These are phyloP conservation scores for Hanseniaspora hatyaiensis DNA, from an alignment of 805 yeast species.

Conservation along the genomic window DNA sequence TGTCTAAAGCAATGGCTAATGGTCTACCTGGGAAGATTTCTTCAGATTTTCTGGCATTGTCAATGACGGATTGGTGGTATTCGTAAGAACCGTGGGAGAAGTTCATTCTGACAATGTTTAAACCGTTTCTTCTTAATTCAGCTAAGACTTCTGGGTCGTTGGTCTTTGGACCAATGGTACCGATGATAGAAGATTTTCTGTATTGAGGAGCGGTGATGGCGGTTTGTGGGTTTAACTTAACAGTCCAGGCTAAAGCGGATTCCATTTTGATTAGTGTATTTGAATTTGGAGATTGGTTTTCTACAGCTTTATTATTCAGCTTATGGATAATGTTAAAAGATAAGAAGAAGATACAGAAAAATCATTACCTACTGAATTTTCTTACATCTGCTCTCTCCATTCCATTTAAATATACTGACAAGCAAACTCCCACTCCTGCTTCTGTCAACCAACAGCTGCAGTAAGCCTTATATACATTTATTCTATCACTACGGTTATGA, in stretches of 20 bases:
- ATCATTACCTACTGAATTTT: too few species aligned
- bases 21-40: slow-evolving; percentile 89
- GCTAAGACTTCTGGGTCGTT: slow-evolving; percentile 76
- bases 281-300: neutral
- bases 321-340: too few species aligned
- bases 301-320: neutral
- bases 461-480: too few species aligned
- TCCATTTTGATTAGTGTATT: slow-evolving; percentile 27
- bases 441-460: too few species aligned
- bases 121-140: slow-evolving; percentile 88
- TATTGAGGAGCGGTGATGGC: slow-evolving; percentile 59
- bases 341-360: too few species aligned
- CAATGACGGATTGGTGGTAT: slow-evolving; percentile 93
- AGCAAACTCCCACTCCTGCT: too few species aligned
- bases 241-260: slow-evolving; percentile 68
- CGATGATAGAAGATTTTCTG: slow-evolving; percentile 94
- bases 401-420: too few species aligned
- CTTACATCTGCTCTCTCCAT: too few species aligned
- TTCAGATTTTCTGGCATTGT: slow-evolving; percentile 92
- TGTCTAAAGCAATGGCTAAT: slow-evolving; percentile 93
- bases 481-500: too few species aligned
- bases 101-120: slow-evolving; percentile 97
- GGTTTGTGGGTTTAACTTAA: slow-evolving; percentile 57
- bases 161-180: slow-evolving; percentile 98
- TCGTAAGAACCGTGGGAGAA: slow-evolving; percentile 97